These are phyloP conservation scores for Sonneratia alba DNA, from an alignment of 345 rosid species.

Conservation along the genomic window DNA sequence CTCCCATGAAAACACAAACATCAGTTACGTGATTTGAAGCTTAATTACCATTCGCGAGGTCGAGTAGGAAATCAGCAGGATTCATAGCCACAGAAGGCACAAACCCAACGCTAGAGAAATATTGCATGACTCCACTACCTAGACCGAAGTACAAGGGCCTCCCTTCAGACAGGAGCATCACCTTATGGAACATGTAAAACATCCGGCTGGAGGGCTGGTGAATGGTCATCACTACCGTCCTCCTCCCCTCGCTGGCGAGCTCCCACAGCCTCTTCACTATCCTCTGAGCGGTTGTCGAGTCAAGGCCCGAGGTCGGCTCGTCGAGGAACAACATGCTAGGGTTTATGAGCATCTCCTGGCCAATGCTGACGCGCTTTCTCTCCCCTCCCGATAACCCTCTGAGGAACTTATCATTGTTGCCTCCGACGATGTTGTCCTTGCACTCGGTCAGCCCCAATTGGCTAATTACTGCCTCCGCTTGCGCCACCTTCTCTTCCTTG, in stretches of 20 bases:
- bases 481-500: constrained; percentile 26
- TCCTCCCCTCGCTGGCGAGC: constrained; percentile 28
- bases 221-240: constrained; percentile 43
- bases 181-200: constrained; percentile 53
- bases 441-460: constrained; percentile 41
- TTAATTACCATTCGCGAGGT: constrained; percentile 32
- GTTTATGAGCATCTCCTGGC: constrained; percentile 49
- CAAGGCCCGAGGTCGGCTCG: constrained; percentile 54
- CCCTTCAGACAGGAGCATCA: constrained; percentile 44
- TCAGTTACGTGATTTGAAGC: not conserved
- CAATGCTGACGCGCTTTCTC: constrained; percentile 46
- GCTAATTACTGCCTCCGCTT: constrained; percentile 34
- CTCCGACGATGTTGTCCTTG: constrained; percentile 34
- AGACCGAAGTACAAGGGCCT: constrained; percentile 37
- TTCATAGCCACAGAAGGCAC: constrained; percentile 41
- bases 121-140: constrained; percentile 34
- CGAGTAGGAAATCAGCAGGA: constrained; percentile 46
- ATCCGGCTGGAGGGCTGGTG: constrained; percentile 55
- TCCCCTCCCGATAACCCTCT: constrained; percentile 59
- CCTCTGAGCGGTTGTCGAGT: constrained; percentile 48
- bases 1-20: too few relatives aligned
- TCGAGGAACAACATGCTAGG: constrained; percentile 45
- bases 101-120: constrained; percentile 34
- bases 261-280: constrained; percentile 37
- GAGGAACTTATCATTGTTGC: constrained; percentile 6